phyloP scores from a whole-genome alignment of 257 asterid genomes.

The Lantana camara region DNA sequence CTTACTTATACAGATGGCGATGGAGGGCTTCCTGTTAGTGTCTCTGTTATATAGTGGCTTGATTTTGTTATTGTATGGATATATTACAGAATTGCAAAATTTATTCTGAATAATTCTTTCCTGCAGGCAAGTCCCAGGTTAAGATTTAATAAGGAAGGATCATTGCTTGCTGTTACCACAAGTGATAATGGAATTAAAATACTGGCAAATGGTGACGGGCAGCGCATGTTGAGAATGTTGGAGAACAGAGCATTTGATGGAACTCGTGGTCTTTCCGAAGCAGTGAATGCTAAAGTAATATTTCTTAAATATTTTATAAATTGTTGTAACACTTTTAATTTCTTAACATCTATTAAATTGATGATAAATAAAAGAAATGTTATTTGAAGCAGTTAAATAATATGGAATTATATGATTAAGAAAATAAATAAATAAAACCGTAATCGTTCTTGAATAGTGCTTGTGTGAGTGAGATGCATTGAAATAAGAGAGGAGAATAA shows the following conservation, averaged over 20 bases:
- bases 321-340: too few relatives aligned
- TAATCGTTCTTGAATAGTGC: too few relatives aligned
- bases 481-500: too few relatives aligned
- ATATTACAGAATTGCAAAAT: constrained; percentile 5
- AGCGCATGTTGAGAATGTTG: constrained; percentile 75
- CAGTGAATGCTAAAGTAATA: constrained; percentile 67
- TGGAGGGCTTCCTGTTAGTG: constrained; percentile 95
- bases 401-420: too few relatives aligned
- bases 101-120: constrained; percentile 15
- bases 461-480: too few relatives aligned
- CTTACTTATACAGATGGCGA: constrained; percentile 78
- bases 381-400: too few relatives aligned
- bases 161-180: constrained; percentile 86
- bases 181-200: constrained; percentile 91
- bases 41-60: constrained; percentile 23
- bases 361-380: too few relatives aligned
- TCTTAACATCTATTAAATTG: too few relatives aligned
- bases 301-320: constrained; percentile 4
- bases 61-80: constrained; percentile 18
- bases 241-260: constrained; percentile 79
- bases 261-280: constrained; percentile 69
- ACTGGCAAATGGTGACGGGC: constrained; percentile 84
- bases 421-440: too few relatives aligned
- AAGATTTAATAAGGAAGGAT: constrained; percentile 88
- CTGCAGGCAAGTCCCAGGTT: constrained; percentile 86